Conservation (phyloP, 1,139 yeast genomes). For the Protomyces lactucae-debilis region DNA sequence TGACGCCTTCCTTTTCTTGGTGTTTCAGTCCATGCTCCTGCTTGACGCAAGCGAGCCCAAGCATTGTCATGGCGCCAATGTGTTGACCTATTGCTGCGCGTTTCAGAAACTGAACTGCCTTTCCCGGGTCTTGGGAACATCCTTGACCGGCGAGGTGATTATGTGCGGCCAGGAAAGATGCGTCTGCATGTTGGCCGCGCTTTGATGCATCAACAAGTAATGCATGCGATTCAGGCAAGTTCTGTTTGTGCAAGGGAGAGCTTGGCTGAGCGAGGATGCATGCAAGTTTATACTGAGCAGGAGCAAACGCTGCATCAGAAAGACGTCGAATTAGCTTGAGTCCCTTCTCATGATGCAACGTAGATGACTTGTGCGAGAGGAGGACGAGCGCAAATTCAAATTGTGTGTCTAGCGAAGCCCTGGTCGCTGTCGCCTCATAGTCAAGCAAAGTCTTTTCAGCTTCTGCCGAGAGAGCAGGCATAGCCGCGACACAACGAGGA, state of each 20-base stretch:
- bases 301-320: neutral
- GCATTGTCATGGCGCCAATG: slow-evolving; percentile 90
- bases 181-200: neutral
- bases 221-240: neutral
- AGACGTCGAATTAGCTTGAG: neutral
- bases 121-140: slow-evolving; percentile 84
- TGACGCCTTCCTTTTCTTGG: slow-evolving; percentile 70
- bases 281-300: neutral
- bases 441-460: neutral
- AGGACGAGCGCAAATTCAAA: neutral
- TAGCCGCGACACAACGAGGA: too few species aligned
- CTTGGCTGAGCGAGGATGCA: neutral
- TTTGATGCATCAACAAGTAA: neutral
- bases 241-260: neutral
- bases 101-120: slow-evolving; percentile 75
- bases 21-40: slow-evolving; percentile 76
- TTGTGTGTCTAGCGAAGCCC: neutral
- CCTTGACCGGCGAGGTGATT: neutral
- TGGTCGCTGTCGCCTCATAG: neutral
- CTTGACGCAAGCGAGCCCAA: slow-evolving; percentile 80
- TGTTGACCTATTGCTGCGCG: slow-evolving; percentile 89
- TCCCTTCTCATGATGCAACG: neutral
- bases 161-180: neutral
- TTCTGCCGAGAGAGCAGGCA: too few species aligned
- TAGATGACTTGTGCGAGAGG: neutral